Evolutionary conservation across 176 grass and related monocot genomes (phyloP), one percentile per base, ranked within the genome.

Genomic region (Aegilops bicornis): DNA sequence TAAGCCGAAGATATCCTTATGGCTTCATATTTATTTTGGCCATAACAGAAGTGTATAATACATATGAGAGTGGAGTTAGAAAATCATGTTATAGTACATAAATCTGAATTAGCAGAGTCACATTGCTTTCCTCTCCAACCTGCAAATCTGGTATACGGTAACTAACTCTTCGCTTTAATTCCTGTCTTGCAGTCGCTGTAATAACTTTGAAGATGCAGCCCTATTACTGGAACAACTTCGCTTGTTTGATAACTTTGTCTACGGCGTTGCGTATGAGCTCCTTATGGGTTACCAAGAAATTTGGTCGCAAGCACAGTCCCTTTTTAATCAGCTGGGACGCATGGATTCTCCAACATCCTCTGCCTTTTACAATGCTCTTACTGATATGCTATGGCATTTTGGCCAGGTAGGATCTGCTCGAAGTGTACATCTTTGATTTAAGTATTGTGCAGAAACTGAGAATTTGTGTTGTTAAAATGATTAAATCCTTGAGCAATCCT

Each of bases 371-470:
- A 99, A 99, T 85, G 97, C 97, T 63, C 88, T 99, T n/a, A 99
- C 94, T 78, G 97, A 99, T 86, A 90, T 99, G 87, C 84, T 99
- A 72, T 99, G 97, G 97, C 97, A 99, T 94, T 96, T 99, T 91
- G 97, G 97, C 50, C 97, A 99, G 97, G 97, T 99, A 90, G 79
- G 69, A 81, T 77, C 79, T 74, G 16, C 52, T 89, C 40, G 15
- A 14, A 30, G 23, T 69, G 39, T 76, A 69, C 52, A 42, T 86
- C 17, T 67, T 67, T 22, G 20, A 76, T 64, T 82, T 69, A n/a
- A 15, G 25, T 66, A 29, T 84, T 13, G 27, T 58, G 54, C 54
- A 22, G 3, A 56, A 58, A 8, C 16, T 8, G 54, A 58, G 54
- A 58, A 8, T 58, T 52, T 73, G 42, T 73, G 56, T 82, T 71